Evolutionary conservation across 495 filamentous ascomycete genomes (phyloP).

Genomic region (Platismatia glauca): DNA sequence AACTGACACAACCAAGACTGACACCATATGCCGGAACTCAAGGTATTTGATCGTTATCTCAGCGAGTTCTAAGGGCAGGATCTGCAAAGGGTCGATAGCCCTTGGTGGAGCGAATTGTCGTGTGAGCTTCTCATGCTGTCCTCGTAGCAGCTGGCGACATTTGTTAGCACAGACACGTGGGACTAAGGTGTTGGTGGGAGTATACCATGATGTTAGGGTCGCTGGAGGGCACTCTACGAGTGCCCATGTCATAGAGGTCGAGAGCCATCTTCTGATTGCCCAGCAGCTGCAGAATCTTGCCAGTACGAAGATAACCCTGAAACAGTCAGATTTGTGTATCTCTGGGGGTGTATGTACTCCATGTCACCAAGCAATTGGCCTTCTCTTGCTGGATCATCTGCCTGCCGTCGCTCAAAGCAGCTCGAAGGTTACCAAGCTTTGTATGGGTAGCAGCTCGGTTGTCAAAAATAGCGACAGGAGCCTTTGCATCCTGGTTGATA

Average conservation of each 20-base stretch:
- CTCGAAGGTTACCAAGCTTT: conserved; percentile 45
- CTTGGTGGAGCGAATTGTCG: conserved; percentile 27
- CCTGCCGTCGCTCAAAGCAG: conserved; percentile 50
- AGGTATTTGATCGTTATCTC: conserved; percentile 38
- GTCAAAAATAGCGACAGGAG: conserved; percentile 43
- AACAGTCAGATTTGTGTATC: not conserved
- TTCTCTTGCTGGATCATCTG: conserved; percentile 48
- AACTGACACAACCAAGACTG: conserved; percentile 18
- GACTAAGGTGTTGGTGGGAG: not conserved
- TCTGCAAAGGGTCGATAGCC: conserved; percentile 37
- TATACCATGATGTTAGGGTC: conserved; percentile 41
- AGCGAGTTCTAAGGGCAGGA: conserved; percentile 43
- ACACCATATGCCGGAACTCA: conserved; percentile 44
- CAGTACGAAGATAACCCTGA: conserved; percentile 58
- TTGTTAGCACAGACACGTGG: conserved; percentile 14
- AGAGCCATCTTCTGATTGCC: conserved; percentile 45
- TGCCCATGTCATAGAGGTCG: conserved; percentile 52
- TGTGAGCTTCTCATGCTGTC: conserved; percentile 38
- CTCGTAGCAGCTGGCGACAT: conserved; percentile 32
- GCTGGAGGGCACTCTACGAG: conserved; percentile 38
- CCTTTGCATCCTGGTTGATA: conserved; percentile 27
- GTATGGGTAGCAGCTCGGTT: conserved; percentile 52
- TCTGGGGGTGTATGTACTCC: no score
- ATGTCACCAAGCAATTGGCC: conserved; percentile 38
- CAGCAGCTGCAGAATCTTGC: conserved; percentile 49